Conservation (phyloP, 2,329 filamentous ascomycete species). For the Emmonsiellopsis sp. region DNA sequence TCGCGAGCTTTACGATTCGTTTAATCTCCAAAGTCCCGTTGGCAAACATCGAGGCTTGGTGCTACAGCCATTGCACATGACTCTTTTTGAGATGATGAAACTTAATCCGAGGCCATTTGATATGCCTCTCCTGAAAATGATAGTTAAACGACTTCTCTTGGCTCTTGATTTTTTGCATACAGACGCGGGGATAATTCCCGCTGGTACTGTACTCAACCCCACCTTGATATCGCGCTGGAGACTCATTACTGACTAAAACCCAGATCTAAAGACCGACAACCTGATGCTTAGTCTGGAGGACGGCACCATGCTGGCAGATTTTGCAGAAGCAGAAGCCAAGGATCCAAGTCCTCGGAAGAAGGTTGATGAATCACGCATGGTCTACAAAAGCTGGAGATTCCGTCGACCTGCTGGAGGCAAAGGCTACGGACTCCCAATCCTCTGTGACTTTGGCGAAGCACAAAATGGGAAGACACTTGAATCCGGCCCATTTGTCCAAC, state of each 20-base stretch:
- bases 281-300: constrained; percentile 3
- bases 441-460: constrained; percentile 30
- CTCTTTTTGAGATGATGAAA: constrained; percentile 23
- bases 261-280: constrained; percentile 7
- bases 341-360: constrained; percentile 4
- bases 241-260: not conserved
- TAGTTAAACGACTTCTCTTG: constrained; percentile 2
- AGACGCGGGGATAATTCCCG: constrained; percentile 3
- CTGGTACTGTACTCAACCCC: constrained; percentile 5
- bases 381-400: constrained; percentile 3
- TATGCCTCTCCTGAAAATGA: constrained; percentile 4
- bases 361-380: not conserved
- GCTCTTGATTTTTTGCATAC: constrained; percentile 9
- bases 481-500: constrained; percentile 37
- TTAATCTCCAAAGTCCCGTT: constrained; percentile 17
- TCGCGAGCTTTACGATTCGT: constrained; percentile 24
- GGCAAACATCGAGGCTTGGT: constrained; percentile 23
- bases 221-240: not conserved
- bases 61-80: constrained; percentile 22
- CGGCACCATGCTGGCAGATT: constrained; percentile 1
- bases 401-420: constrained; percentile 4
- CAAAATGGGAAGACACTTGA: constrained; percentile 21
- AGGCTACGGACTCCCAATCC: constrained; percentile 19
- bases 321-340: constrained; percentile 2
- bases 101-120: constrained; percentile 18